Base-by-base conservation (phyloP, 345 rosid species). In the Eucalyptus victrix region DNA sequence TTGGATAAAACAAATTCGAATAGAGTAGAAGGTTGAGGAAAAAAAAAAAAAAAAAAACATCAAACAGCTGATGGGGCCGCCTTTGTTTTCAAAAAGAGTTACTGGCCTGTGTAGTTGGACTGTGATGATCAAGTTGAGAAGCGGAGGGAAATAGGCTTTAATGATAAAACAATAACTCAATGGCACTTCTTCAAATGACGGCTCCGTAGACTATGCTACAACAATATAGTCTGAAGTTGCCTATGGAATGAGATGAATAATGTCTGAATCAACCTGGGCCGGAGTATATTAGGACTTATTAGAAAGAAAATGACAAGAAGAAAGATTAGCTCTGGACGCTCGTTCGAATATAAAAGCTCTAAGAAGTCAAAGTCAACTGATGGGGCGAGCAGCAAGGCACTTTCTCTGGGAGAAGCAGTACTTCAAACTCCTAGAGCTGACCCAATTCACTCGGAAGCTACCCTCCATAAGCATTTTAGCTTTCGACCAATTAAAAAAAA, bases 381-480 rank as follows among this genome's bases (percentile, higher is more conserved):
- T 81, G 96, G 94, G 88, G 95, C 95, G 89, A 93, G 93, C 90
- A 94, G 91, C 90, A 94, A 95, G 90, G 94, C 95, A 89, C 93
- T 95, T 62, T 96, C 99, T 76, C 90, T 96, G 44, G 99, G 97
- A 86, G 99, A 95, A 86, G 24, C 87, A 47, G 21, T 86, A 2
- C 40, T 86, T 30, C 56, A 49, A 86, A 86, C 87, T 86, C 96
- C 98, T 32, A 97, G 93, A 90, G 94, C 93, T 86, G 97, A 91
- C 87, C 88, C 89, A 26, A 91, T 91, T 90, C 90, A 42, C 87
- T 91, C 94, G 72, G 94, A 92, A 90, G 91, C 93, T n/a, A 80
- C 94, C 56, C 90, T 94, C n/a, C 93, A 51, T 51, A 51, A 51
- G 56, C 56, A 51, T 51, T 51, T 51, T 51, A 51, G 23, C 56